Conservation (phyloP, 225 moss, liverwort and hornwort species). For the Physcomitrium patens region DNA sequence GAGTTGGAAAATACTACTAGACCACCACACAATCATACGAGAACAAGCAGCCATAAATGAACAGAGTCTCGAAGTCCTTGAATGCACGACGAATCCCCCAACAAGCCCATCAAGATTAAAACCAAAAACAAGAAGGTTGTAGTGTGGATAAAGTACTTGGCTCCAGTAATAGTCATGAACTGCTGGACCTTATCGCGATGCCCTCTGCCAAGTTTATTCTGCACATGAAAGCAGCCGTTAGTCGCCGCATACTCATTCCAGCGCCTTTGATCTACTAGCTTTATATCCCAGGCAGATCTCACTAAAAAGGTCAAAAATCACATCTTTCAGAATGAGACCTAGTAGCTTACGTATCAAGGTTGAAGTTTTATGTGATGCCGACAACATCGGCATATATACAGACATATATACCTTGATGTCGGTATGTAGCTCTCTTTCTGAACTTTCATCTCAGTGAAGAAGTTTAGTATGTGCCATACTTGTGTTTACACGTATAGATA, state of each 20-base stretch:
- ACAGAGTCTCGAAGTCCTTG: not conserved
- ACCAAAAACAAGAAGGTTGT: not conserved
- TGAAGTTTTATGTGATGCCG: too few species aligned
- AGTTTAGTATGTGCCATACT: too few species aligned
- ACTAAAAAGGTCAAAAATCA: not conserved
- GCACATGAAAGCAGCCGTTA: constrained; percentile 33
- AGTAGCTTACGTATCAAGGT: too few species aligned
- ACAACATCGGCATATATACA: too few species aligned
- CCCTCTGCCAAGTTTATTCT: constrained; percentile 89
- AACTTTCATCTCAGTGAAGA: too few species aligned
- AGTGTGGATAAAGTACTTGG: constrained; percentile 55
- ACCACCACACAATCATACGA: not conserved
- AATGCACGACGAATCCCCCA: not conserved
- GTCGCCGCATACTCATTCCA: constrained; percentile 2
- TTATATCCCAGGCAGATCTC: not conserved
- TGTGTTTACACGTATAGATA: too few species aligned
- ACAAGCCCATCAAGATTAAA: constrained; percentile 10
- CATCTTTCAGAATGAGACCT: too few species aligned
- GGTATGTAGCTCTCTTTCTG: too few species aligned
- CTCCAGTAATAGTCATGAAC: constrained; percentile 87
- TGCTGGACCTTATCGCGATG: constrained; percentile 93
- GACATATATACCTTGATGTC: too few species aligned
- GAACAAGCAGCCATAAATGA: not conserved
- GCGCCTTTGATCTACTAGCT: constrained; percentile 4
- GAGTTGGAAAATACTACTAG: not conserved